phyloP scores from a whole-genome alignment of 768 basidiomycete genomes.

The Boletales sp. region DNA sequence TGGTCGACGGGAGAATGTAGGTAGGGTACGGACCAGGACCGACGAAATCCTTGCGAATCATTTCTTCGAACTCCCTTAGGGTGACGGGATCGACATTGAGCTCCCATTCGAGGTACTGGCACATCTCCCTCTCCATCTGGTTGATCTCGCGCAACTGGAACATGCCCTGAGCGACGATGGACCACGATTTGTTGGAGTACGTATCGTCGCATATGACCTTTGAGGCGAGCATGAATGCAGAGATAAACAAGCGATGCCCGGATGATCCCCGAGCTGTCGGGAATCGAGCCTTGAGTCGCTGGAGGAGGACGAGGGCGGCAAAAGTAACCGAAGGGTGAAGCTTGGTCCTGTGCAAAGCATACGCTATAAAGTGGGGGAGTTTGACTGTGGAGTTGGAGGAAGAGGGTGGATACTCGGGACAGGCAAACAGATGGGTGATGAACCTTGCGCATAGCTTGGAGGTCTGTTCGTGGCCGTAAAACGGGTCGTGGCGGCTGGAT shows the following conservation, averaged over 20 bases:
- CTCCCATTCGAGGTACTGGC: conserved; percentile 90
- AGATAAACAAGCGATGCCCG: conserved; percentile 68
- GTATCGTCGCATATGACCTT: conserved; percentile 94
- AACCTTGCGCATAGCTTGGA: conserved; percentile 73
- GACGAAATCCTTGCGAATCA: conserved; percentile 59
- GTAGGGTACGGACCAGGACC: conserved; percentile 57
- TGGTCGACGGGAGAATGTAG: conserved; percentile 58
- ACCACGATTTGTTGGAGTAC: conserved; percentile 92
- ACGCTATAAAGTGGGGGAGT: conserved; percentile 62
- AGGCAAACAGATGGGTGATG: conserved; percentile 82
- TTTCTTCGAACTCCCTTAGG: conserved; percentile 56
- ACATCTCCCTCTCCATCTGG: conserved; percentile 81
- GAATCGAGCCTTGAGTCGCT: conserved; percentile 66
- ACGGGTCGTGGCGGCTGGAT: conserved; percentile 22
- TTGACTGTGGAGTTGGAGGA: conserved; percentile 30
- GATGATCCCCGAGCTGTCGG: conserved; percentile 75
- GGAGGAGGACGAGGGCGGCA: conserved; percentile 45
- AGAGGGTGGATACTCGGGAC: conserved; percentile 72
- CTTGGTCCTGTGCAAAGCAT: conserved; percentile 64
- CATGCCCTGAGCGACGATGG: conserved; percentile 85
- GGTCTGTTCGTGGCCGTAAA: conserved; percentile 64
- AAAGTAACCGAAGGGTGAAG: conserved; percentile 51
- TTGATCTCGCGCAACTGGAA: conserved; percentile 75
- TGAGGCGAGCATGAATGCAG: conserved; percentile 69
- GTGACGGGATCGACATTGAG: conserved; percentile 68